Conservation (phyloP, 805 yeast genomes). For the Cyberlindnera mississippiensis region DNA sequence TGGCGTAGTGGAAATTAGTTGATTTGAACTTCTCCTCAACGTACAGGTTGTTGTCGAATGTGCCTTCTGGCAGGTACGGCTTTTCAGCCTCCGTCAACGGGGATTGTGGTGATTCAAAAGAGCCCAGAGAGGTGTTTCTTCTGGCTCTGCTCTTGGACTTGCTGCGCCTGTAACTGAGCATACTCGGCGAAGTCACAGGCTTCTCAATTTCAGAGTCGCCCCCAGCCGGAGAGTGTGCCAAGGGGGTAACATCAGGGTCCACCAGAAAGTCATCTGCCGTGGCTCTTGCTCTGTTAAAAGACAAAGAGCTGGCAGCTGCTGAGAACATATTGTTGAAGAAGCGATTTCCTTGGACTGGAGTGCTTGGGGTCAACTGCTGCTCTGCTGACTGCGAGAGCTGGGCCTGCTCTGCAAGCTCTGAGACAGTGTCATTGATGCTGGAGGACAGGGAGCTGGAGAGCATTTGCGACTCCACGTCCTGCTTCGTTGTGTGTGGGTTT, state of each 20-base stretch:
- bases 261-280: neutral
- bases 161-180: slow-evolving; percentile 25
- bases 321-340: slow-evolving; percentile 24
- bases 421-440: slow-evolving; percentile 15
- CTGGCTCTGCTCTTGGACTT: slow-evolving; percentile 10
- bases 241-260: slow-evolving; percentile 1
- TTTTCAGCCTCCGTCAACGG: slow-evolving; percentile 17
- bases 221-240: neutral
- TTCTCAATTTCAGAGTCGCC: slow-evolving; percentile 1
- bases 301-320: slow-evolving; percentile 11
- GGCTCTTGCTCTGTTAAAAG: slow-evolving; percentile 9
- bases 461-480: slow-evolving; percentile 39
- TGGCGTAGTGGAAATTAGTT: slow-evolving; percentile 61
- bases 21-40: slow-evolving; percentile 54
- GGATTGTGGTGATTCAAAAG: slow-evolving; percentile 18
- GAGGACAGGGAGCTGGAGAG: slow-evolving; percentile 20
- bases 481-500: slow-evolving; percentile 46
- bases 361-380: slow-evolving; percentile 13
- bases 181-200: slow-evolving; percentile 20
- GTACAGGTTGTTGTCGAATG: slow-evolving; percentile 40
- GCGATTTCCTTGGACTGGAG: slow-evolving; percentile 17
- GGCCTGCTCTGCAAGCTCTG: slow-evolving; percentile 12
- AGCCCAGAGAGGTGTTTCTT: slow-evolving; percentile 19
- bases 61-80: slow-evolving; percentile 4
- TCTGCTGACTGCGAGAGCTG: neutral